Percentiles rank a stretch among this genome's conserved stretches.
phyloP scores from a whole-genome alignment of 371 early-diverging fungal genomes.

The Mucor racemosus region DNA sequence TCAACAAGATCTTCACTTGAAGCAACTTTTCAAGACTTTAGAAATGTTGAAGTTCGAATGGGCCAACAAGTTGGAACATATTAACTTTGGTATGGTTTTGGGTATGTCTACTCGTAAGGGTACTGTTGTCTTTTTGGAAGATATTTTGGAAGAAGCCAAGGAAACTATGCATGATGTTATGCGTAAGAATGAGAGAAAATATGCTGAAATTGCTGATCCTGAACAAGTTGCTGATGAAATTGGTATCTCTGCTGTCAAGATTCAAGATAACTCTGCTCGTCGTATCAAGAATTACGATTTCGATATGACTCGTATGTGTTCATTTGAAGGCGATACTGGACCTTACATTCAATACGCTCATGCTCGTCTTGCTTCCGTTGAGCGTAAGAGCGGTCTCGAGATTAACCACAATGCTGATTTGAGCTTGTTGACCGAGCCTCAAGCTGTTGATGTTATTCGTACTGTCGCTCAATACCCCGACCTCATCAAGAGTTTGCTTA shows the following conservation, averaged over 20 bases:
- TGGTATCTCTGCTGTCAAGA: constrained; percentile 90
- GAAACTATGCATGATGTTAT: constrained; percentile 95
- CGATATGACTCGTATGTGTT: constrained; percentile 94
- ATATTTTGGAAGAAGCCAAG: constrained; percentile 92
- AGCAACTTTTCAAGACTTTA: constrained; percentile 95
- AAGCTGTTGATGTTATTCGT: constrained; percentile 77
- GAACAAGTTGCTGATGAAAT: constrained; percentile 81
- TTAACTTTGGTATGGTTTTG: constrained; percentile 97
- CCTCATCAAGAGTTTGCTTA: constrained; percentile 68
- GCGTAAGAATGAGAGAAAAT: constrained; percentile 87
- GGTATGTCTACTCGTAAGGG: constrained; percentile 99
- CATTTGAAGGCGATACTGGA: constrained; percentile 99
- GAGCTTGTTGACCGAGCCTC: constrained; percentile 73
- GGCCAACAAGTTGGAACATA: constrained; percentile 85
- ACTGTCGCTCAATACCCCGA: constrained; percentile 93
- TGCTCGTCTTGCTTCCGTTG: constrained; percentile 94
- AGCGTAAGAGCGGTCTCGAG: constrained; percentile 74
- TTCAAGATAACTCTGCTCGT: constrained; percentile 97
- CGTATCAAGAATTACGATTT: constrained; percentile 98
- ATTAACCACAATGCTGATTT: constrained; percentile 69
- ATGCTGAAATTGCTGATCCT: constrained; percentile 86
- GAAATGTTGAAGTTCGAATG: constrained; percentile 84
- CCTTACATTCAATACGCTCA: constrained; percentile 99
- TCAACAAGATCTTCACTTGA: constrained; percentile 96
- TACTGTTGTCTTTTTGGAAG: constrained; percentile 97